phyloP scores from a whole-genome alignment of 2,329 filamentous ascomycete species.

The Sporothrix dimorphospora region DNA sequence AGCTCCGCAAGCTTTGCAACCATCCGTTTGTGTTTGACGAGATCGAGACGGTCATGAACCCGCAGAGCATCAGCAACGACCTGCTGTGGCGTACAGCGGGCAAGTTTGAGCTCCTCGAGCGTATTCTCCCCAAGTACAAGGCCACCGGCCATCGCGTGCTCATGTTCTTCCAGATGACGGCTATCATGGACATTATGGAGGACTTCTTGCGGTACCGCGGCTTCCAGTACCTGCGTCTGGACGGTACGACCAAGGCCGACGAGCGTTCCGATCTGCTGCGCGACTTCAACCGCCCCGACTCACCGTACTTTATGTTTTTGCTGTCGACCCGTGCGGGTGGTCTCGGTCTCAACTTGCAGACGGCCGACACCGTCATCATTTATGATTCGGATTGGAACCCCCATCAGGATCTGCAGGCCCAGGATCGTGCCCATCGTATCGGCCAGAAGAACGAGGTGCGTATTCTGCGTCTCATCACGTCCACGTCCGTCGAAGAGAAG shows the following conservation, averaged over 20 bases:
- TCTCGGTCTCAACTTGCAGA: constrained; percentile 94
- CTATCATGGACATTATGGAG: constrained; percentile 99
- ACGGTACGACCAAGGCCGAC: constrained; percentile 96
- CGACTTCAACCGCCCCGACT: constrained; percentile 86
- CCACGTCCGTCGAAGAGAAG: constrained; percentile 97
- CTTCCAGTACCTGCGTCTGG: constrained; percentile 85
- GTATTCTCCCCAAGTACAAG: constrained; percentile 90
- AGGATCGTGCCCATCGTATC: constrained; percentile 99
- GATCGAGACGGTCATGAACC: constrained; percentile 98
- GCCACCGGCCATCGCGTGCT: constrained; percentile 89
- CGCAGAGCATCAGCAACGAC: constrained; percentile 84
- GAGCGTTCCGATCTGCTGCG: constrained; percentile 90
- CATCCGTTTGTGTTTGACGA: constrained; percentile 98
- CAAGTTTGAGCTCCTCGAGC: constrained; percentile 94
- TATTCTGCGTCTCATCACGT: constrained; percentile 92
- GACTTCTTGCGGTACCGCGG: constrained; percentile 88
- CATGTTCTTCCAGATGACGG: constrained; percentile 99
- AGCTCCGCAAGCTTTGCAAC: constrained; percentile 96
- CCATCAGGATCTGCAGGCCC: constrained; percentile 97
- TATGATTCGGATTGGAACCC: constrained; percentile 99
- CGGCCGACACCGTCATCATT: constrained; percentile 98
- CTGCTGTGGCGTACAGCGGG: constrained; percentile 92
- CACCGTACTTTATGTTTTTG: constrained; percentile 95
- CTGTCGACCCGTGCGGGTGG: constrained; percentile 98
- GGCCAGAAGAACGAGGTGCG: constrained; percentile 99